Evolutionary conservation across 768 basidiomycete species (phyloP).

Genomic region (Hemileccinum impolitum): DNA sequence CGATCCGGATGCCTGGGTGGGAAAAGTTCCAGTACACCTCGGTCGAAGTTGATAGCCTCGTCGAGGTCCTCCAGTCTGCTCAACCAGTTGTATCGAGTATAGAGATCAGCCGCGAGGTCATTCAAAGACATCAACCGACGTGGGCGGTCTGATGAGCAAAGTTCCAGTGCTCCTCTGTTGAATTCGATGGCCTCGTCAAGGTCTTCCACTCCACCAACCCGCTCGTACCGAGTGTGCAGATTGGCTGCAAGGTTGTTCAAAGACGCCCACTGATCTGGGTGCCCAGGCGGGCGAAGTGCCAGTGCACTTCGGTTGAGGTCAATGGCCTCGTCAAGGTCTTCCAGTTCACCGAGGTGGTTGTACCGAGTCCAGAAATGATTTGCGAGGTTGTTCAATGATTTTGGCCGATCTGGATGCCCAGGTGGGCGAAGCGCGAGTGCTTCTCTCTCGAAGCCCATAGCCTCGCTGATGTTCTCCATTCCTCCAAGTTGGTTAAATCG

Average conservation of each 20-base stretch:
- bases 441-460: not conserved
- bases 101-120: not conserved
- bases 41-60: not conserved
- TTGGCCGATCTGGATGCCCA: constrained; percentile 6
- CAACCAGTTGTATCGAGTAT: not conserved
- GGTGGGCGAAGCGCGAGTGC: not conserved
- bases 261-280: not conserved
- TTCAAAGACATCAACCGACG: not conserved
- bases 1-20: not conserved
- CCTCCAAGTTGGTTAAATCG: not conserved
- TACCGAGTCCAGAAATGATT: constrained; percentile 6
- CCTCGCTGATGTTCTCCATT: not conserved
- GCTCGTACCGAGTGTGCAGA: not conserved
- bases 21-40: not conserved
- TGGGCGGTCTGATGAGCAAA: not conserved
- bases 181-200: not conserved
- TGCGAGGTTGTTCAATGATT: constrained; percentile 12
- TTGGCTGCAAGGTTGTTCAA: not conserved
- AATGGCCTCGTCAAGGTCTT: constrained; percentile 23
- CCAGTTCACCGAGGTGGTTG: not conserved
- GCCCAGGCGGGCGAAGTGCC: not conserved
- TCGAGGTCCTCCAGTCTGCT: not conserved
- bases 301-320: not conserved
- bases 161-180: not conserved
- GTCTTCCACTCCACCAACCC: not conserved